Evolutionary conservation across 108 stramenopile genomes (phyloP), one percentile per base, ranked within the genome.

Genomic region (Epithemia pelagica): DNA sequence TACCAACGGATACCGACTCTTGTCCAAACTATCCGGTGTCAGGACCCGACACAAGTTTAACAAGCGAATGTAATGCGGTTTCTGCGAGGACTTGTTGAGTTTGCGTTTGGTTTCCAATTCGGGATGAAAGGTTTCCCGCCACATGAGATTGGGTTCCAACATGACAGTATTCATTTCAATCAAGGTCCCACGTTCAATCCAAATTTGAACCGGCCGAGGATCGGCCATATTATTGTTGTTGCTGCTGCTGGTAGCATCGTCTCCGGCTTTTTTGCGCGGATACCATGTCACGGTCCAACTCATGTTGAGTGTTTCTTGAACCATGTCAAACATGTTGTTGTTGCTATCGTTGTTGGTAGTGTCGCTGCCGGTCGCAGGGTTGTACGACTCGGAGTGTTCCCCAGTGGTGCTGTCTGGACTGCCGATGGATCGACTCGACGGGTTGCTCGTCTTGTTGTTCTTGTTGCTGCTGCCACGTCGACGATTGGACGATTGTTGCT

Each of bases 61-160:
- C 2, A 66, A 21, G 15, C 65, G 65, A 52, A 66, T 7, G 15
- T 28, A 26, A 10, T 26, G 28, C 1, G 65, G 65, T 23, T 58
- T 23, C 21, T 23, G 22, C 25, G 56, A 23, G 7, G 26, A 27
- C 25, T 23, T 58, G 26, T 23, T 23, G 5, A 58, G 56, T 27
- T 23, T 58, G 7, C 26, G 22, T 23, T 23, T 26, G 21, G 61
- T 61, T 31, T 61, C 30, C 24, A 61, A 26, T 32, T 29, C 24
- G 20, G 21, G 30, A 46, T 46, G 37, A 46, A 46, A 46, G 37
- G 37, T 46, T 46, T 46, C 37, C 8, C 52, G 30, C 65, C 65
- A 66, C 65, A 66, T 66, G 54, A 66, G 54, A 23, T 37, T 29
- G 3, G 65, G 65, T 56, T 66, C 65, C 65, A 66, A 20, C 65